These are phyloP conservation scores for Eutypella sp. DNA, from an alignment of 2,329 filamentous ascomycete genomes.

Conservation along the genomic window DNA sequence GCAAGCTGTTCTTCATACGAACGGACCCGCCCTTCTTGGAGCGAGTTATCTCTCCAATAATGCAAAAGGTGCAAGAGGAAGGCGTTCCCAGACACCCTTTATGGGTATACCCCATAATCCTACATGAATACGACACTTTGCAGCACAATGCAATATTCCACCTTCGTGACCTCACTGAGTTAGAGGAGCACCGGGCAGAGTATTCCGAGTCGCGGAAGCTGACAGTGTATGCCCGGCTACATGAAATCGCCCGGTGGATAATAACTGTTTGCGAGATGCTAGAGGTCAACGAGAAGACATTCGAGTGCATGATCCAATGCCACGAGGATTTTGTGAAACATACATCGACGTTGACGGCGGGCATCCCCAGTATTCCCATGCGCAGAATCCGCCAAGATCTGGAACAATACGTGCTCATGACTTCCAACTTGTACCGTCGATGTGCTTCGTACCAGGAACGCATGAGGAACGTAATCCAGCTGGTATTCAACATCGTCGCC, in stretches of 20 bases:
- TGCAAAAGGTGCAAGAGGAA: background rate
- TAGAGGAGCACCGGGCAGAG: background rate
- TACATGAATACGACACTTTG: background rate
- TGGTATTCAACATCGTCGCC: conserved; percentile 1
- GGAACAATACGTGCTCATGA: background rate
- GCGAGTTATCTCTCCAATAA: background rate
- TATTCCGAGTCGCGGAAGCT: background rate
- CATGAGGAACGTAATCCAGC: conserved; percentile 1
- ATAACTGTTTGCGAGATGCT: conserved; percentile 2
- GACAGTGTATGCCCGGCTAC: background rate
- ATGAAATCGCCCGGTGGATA: background rate
- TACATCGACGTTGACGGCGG: background rate
- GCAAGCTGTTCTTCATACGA: background rate
- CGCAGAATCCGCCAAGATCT: background rate
- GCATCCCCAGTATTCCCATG: background rate
- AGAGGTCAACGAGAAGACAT: background rate
- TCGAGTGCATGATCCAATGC: background rate
- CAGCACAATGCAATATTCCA: background rate
- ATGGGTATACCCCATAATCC: conserved; percentile 1
- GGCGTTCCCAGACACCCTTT: background rate
- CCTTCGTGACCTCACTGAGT: background rate
- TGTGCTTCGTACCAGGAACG: background rate
- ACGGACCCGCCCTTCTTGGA: background rate
- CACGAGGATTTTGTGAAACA: background rate
- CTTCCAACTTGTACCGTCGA: background rate